Percentiles rank a stretch among this genome's conserved stretches.
These are phyloP conservation scores for Arxiozyma heterogenica DNA, from an alignment of 1,139 yeast species.

Conservation along the genomic window DNA sequence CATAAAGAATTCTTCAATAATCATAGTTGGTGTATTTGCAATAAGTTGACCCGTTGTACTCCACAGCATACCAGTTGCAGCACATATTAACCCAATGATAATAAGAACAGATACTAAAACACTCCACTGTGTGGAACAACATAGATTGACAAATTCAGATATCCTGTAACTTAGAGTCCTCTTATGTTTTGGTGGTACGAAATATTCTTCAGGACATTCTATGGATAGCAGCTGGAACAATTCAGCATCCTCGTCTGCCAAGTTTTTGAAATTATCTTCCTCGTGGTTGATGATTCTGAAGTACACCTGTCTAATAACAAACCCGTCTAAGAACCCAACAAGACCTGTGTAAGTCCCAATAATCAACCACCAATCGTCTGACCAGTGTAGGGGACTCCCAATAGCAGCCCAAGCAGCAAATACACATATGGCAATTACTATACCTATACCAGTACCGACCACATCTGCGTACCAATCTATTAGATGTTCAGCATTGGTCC, in stretches of 20 bases:
- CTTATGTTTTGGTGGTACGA: slow-evolving; percentile 9
- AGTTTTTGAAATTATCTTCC: slow-evolving; percentile 22
- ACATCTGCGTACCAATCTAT: slow-evolving; percentile 35
- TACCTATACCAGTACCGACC: slow-evolving; percentile 36
- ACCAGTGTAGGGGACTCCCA: slow-evolving; percentile 31
- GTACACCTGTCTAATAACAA: slow-evolving; percentile 34
- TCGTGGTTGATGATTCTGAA: slow-evolving; percentile 28
- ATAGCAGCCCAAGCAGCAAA: slow-evolving; percentile 33
- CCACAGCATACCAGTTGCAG: slow-evolving; percentile 31
- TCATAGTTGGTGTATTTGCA: slow-evolving; percentile 35
- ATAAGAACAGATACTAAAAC: slow-evolving; percentile 24
- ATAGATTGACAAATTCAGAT: slow-evolving; percentile 21
- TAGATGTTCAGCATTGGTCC: slow-evolving; percentile 18
- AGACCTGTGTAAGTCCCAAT: slow-evolving; percentile 38
- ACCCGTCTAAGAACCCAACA: slow-evolving; percentile 35
- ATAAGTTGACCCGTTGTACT: slow-evolving; percentile 33
- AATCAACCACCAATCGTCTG: slow-evolving; percentile 36
- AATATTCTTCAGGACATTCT: slow-evolving; percentile 17
- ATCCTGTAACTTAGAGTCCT: slow-evolving; percentile 19
- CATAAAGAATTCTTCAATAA: slow-evolving; percentile 34
- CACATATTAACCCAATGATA: slow-evolving; percentile 27
- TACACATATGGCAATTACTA: slow-evolving; percentile 28
- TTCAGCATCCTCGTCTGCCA: slow-evolving; percentile 22
- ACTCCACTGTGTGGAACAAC: slow-evolving; percentile 26
- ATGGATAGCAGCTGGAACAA: slow-evolving; percentile 19